Base-by-base conservation (phyloP, 345 rosid species). In the Noccaea bulbosa region DNA sequence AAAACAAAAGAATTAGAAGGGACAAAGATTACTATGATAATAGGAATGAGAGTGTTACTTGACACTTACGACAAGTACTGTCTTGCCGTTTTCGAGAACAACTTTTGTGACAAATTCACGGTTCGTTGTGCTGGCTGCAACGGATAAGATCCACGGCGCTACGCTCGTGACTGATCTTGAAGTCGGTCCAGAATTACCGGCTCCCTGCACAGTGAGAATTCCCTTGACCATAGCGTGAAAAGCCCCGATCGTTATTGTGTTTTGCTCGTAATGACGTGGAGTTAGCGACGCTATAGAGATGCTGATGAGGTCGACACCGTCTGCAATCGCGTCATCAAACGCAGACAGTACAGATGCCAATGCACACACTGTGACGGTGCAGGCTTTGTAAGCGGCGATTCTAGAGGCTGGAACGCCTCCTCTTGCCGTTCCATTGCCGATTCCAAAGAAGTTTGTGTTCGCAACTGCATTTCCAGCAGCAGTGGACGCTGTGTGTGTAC, bases 291-390 rank as follows among this genome's bases (percentile, higher is more conserved):
- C 30, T 27, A 27, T 0, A 27, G 43, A 62, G 47, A 39, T 4
- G n/a, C 80, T 50, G 33, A 85, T 46, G n/a, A 85, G 11, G 54
- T 84, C 91, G 1, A 86, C 88, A 20, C 84, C 86, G 56, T 84
- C 91, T 2, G 89, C 84, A 4, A 88, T 86, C 0, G 89, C 88
- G 45, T 88, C 94, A 39, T 84, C 94, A 5, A 83, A 86, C 1
- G 78, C 88, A 7, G 81, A 75, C 48, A 84, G 61, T 8, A 84
- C 1, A n/a, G 45, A 43, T 7, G 1, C 69, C 0, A 5, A 4
- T 2, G 0, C 0, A 37, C 82, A 78, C 0, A 32, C 62, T 0
- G 0, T 2, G 0, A 0, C 0, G 1, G 2, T 3, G 20, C 90
- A 88, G 8, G 76, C 82, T 49, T 54, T 70, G 38, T 87, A 87